Conservation (phyloP, 768 basidiomycete genomes). For the Hortiboletus flavorubellus region DNA sequence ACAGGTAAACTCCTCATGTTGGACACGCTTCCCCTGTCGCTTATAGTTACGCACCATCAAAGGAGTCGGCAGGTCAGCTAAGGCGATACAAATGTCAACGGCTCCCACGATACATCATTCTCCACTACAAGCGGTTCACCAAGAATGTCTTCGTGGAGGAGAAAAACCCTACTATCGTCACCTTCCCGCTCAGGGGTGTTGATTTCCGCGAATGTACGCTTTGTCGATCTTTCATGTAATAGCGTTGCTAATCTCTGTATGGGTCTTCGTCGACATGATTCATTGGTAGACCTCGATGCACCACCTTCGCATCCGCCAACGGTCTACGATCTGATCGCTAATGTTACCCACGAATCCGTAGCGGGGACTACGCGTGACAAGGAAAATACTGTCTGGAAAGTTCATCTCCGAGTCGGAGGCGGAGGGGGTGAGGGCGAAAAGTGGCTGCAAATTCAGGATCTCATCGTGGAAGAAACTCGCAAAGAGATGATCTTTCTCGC, state of each 20-base stretch:
- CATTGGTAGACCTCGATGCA: slow-evolving; percentile 70
- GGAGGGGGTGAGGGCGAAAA: slow-evolving; percentile 82
- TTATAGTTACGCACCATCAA: slow-evolving; percentile 31
- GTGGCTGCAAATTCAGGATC: slow-evolving; percentile 96
- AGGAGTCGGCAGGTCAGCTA: slow-evolving; percentile 81
- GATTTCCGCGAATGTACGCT: slow-evolving; percentile 89
- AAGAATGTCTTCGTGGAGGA: slow-evolving; percentile 97
- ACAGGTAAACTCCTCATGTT: slow-evolving; percentile 52
- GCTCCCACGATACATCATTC: slow-evolving; percentile 88
- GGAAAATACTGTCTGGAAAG: slow-evolving; percentile 90
- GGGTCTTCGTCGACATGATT: slow-evolving; percentile 21
- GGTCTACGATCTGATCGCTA: slow-evolving; percentile 91
- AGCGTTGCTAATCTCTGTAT: slow-evolving; percentile 24
- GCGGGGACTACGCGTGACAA: slow-evolving; percentile 95
- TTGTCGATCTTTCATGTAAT: slow-evolving; percentile 20
- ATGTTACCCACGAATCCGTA: slow-evolving; percentile 92
- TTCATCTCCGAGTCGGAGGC: slow-evolving; percentile 72
- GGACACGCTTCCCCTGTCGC: slow-evolving; percentile 11
- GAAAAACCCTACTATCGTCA: slow-evolving; percentile 98
- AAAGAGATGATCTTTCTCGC: slow-evolving; percentile 98
- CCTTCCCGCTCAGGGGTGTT: slow-evolving; percentile 90
- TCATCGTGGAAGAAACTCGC: slow-evolving; percentile 93
- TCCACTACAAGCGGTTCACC: slow-evolving; percentile 95
- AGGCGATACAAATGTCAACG: slow-evolving; percentile 87
- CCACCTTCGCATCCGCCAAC: slow-evolving; percentile 56